These are phyloP conservation scores for Fremontodendron californicum DNA, from an alignment of 345 rosid genomes.

Conservation along the genomic window DNA sequence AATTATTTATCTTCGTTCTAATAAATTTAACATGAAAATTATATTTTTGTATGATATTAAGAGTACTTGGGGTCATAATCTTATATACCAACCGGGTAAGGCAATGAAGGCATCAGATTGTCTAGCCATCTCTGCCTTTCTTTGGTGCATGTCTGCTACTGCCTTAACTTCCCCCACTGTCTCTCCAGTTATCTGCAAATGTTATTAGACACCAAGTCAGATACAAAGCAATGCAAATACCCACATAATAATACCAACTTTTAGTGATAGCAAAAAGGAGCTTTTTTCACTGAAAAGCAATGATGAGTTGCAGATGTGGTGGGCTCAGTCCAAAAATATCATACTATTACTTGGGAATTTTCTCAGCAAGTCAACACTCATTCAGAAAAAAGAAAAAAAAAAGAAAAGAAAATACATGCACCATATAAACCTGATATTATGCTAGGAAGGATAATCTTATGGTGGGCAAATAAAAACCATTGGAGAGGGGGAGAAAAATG, in stretches of 20 bases:
- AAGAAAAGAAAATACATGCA: conserved; percentile 9
- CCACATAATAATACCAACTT: conserved; percentile 4
- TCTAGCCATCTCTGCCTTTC: conserved; percentile 83
- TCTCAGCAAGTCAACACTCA: background rate
- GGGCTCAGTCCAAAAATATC: conserved; percentile 26
- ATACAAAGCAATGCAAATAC: background rate
- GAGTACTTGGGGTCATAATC: background rate
- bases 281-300: conserved; percentile 11
- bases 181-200: conserved; percentile 64
- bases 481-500: conserved; percentile 27
- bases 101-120: conserved; percentile 79
- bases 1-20: no score
- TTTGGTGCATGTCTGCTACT: conserved; percentile 79
- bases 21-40: background rate
- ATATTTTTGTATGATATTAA: background rate
- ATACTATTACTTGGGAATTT: background rate
- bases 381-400: background rate
- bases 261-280: background rate
- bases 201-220: conserved; percentile 9
- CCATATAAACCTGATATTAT: conserved; percentile 6
- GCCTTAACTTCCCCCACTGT: conserved; percentile 82
- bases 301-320: conserved; percentile 27
- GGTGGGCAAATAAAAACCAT: conserved; percentile 21
- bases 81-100: conserved; percentile 52
- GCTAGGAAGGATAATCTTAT: conserved; percentile 14